A percentile compares a stretch with the other conserved stretches of the same genome.
phyloP scores from a whole-genome alignment of 306 rosid genomes.

The Trifolium pratense region DNA sequence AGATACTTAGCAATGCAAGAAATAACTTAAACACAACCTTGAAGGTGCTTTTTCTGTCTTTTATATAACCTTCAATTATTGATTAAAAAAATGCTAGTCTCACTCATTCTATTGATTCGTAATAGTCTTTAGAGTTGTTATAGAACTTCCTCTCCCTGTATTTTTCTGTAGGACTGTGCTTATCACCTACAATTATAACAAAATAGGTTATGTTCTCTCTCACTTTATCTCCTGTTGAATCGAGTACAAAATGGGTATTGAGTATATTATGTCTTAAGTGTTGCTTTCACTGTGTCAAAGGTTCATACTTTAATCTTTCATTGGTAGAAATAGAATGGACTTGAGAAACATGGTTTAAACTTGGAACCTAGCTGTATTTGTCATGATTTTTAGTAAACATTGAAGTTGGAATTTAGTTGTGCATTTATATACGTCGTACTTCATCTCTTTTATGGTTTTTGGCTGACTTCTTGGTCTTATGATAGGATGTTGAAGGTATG shows the following conservation, averaged over 20 bases:
- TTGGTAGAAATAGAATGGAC: slow-evolving; percentile 23
- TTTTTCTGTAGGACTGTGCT: slow-evolving; percentile 22
- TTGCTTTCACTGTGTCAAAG: slow-evolving; percentile 31
- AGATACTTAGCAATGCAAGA: slow-evolving; percentile 97
- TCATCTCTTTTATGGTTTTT: slow-evolving; percentile 42
- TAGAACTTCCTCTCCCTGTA: slow-evolving; percentile 30
- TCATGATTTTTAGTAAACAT: slow-evolving; percentile 35
- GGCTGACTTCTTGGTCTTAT: slow-evolving; percentile 49
- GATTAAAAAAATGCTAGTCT: slow-evolving; percentile 10
- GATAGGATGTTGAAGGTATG: slow-evolving; percentile 98
- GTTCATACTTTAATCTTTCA: slow-evolving; percentile 28
- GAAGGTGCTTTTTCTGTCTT: slow-evolving; percentile 65
- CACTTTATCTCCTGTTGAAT: slow-evolving; percentile 30
- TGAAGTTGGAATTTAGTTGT: slow-evolving; percentile 19
- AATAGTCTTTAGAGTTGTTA: slow-evolving; percentile 28
- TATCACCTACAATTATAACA: slow-evolving; percentile 15
- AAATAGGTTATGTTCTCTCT: slow-evolving; percentile 15
- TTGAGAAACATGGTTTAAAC: slow-evolving; percentile 27
- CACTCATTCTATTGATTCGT: slow-evolving; percentile 26
- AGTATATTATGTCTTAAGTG: slow-evolving; percentile 24
- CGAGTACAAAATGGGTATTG: slow-evolving; percentile 6
- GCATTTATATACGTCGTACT: slow-evolving; percentile 21
- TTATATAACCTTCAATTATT: slow-evolving; percentile 1
- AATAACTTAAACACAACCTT: slow-evolving; percentile 91
- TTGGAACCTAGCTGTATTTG: slow-evolving; percentile 17